These are phyloP conservation scores for Xylaria hypoxylon DNA, from an alignment of 2,329 filamentous ascomycete genomes.

Conservation along the genomic window DNA sequence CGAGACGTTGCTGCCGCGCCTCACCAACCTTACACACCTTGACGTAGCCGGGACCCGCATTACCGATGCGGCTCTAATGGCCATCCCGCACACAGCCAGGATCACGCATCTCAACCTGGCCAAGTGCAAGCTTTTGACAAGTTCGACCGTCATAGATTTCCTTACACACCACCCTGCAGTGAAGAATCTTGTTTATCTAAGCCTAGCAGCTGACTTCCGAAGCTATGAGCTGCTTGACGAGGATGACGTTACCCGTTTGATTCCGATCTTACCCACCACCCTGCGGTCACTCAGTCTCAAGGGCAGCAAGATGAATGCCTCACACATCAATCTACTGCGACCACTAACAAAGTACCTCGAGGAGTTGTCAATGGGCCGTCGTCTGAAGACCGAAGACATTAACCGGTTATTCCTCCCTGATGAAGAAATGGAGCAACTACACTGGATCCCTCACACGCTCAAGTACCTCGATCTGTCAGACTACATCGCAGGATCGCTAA, in stretches of 20 bases:
- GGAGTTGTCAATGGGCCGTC: conserved; percentile 78
- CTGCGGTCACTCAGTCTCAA: conserved; percentile 81
- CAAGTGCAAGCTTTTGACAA: conserved; percentile 77
- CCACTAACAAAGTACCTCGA: conserved; percentile 78
- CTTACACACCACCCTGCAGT: conserved; percentile 77
- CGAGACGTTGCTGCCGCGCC: conserved; percentile 76
- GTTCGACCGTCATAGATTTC: conserved; percentile 76
- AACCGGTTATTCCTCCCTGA: conserved; percentile 71
- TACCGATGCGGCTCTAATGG: conserved; percentile 75
- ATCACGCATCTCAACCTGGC: conserved; percentile 83
- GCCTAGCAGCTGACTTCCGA: conserved; percentile 77
- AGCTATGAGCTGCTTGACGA: conserved; percentile 77
- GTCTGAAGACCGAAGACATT: conserved; percentile 73
- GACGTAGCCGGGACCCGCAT: conserved; percentile 84
- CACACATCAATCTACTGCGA: conserved; percentile 72
- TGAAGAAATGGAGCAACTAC: conserved; percentile 53
- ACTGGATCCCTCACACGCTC: conserved; percentile 69
- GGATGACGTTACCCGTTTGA: conserved; percentile 72
- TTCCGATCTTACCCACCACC: conserved; percentile 73
- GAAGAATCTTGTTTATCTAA: conserved; percentile 75
- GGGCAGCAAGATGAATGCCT: conserved; percentile 75
- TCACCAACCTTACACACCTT: conserved; percentile 77
- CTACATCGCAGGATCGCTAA: conserved; percentile 71
- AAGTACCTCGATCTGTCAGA: conserved; percentile 83
- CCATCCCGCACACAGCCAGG: conserved; percentile 76